phyloP scores from a whole-genome alignment of 2,329 filamentous ascomycete species.

The Phialophora verrucosa region DNA sequence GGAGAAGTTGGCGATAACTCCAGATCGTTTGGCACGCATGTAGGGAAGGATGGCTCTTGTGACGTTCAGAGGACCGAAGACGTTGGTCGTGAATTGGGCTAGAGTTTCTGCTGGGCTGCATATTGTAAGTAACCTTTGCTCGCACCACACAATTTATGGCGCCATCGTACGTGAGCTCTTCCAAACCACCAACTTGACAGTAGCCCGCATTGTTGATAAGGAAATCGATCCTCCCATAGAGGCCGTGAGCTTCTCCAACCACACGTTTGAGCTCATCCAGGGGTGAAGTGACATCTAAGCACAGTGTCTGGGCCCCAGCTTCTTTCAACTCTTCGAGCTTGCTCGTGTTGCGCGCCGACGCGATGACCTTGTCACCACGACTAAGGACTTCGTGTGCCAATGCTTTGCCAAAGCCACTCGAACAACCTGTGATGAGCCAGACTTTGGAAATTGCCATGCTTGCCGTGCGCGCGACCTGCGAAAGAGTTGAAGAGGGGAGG shows the following conservation, averaged over 20 bases:
- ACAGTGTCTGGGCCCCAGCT: constrained; percentile 39
- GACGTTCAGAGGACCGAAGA: constrained; percentile 47
- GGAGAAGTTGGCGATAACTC: constrained; percentile 47
- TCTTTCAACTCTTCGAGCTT: constrained; percentile 41
- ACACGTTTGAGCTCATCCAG: constrained; percentile 23
- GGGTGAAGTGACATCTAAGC: constrained; percentile 38
- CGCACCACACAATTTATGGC: neutral
- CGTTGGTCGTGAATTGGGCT: constrained; percentile 47
- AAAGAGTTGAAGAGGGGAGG: neutral
- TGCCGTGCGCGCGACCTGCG: neutral
- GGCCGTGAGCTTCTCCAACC: constrained; percentile 22
- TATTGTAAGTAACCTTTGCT: neutral
- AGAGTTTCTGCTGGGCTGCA: constrained; percentile 38
- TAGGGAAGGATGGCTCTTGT: constrained; percentile 47
- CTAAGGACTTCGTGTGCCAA: constrained; percentile 40
- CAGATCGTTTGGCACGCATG: constrained; percentile 43
- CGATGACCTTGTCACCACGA: constrained; percentile 46
- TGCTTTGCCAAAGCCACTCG: constrained; percentile 45
- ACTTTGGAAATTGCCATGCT: constrained; percentile 31
- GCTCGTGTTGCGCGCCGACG: constrained; percentile 43
- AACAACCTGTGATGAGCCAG: constrained; percentile 47
- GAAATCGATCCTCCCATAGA: constrained; percentile 42
- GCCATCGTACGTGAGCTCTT: constrained; percentile 40
- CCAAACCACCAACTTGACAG: constrained; percentile 40
- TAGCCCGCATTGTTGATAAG: constrained; percentile 47